Evolutionary conservation across 139 green algal species (phyloP).

Genomic region (Chlamydomonas sphaeroides): DNA sequence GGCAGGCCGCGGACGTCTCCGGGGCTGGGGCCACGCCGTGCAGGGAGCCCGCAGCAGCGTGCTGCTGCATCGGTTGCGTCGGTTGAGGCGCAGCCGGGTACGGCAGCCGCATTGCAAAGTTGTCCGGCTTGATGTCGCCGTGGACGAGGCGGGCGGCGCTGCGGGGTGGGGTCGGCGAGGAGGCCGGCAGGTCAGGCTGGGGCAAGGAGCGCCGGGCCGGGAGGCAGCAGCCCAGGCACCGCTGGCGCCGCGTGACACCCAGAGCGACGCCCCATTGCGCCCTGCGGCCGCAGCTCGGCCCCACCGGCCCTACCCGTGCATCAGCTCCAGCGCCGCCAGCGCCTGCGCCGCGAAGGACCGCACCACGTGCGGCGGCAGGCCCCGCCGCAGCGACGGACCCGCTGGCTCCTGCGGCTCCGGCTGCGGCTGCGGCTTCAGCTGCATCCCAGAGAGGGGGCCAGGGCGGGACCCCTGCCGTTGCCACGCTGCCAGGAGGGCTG

Average conservation of each 20-base stretch:
- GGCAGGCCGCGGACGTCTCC: neutral
- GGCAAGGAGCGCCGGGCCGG: too few species aligned
- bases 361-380: neutral
- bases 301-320: constrained; percentile 14
- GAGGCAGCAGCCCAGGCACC: too few species aligned
- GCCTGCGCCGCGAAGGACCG: neutral
- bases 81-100: neutral
- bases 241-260: too few species aligned
- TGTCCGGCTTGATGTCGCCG: constrained; percentile 25
- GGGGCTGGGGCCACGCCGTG: neutral
- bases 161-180: neutral
- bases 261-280: too few species aligned
- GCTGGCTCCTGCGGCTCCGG: too few species aligned
- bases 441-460: too few species aligned
- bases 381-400: neutral
- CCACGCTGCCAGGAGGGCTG: neutral
- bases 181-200: too few species aligned
- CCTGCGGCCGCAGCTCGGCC: too few species aligned
- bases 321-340: neutral
- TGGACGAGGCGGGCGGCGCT: constrained; percentile 7
- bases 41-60: neutral
- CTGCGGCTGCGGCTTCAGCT: neutral
- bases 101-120: neutral
- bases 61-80: neutral
- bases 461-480: too few species aligned